Evolutionary conservation across 129 eudicot genomes (phyloP), one percentile per base, ranked within the genome.

Genomic region (Flaveria linearis): DNA sequence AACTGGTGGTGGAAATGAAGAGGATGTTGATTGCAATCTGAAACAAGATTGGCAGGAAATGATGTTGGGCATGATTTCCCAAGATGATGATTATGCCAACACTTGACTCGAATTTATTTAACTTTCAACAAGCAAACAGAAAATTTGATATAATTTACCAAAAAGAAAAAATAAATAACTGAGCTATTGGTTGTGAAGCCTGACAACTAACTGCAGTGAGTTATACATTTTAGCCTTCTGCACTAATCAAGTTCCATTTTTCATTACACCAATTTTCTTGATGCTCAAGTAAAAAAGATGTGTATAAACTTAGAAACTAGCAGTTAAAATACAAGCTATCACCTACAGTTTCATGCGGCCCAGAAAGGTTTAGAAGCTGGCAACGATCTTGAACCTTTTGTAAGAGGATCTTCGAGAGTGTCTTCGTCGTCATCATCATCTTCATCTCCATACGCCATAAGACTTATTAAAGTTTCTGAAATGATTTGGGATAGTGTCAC

Each of bases 371-470:
- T 92, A 67, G 88, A 74, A 64, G 79, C 69, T 10, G 77, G 39
- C 26, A 79, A 42, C 10, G 49, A 41, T 63, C 58, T 87, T 20
- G 86, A 78, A 71, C 68, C 72, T 45, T 77, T 70, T 43, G 78
- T 70, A 14, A 41, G 3, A 15, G 74, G 5, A 58, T 80, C 86
- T 69, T 69, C 72, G 22, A 14, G 52, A 36, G 78, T 81, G 68
- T 82, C 86, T 43, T 82, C 82, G 4, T 83, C 85, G 15, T 83
- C 93, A 16, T 83, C 95, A 10, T 86, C 94, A 23, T 88, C 97
- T 7, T 85, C 98, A 25, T 88, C 96, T 75, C 98, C 98, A 80
- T 93, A 93, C 72, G 80, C 96, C 98, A 88, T 82, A 57, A 93
- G 87, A 84, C 87, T 84, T 68, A 84, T 66, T 65, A 90, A 82